Base-by-base conservation (phyloP, 2,329 filamentous ascomycete species). In the Neonectria coccinea region DNA sequence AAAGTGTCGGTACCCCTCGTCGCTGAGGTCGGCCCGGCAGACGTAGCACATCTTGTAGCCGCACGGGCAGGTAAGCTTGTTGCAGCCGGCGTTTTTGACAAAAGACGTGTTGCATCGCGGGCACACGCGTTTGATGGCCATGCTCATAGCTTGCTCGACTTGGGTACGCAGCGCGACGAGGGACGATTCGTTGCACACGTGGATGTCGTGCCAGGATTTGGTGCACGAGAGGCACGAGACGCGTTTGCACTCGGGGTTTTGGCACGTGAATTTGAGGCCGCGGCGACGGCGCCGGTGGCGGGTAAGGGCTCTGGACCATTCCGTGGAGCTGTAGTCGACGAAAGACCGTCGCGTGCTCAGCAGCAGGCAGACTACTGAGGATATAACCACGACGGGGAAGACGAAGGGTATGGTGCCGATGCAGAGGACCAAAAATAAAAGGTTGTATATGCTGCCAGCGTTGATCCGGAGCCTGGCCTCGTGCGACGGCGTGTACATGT, bases 11-110 rank as follows among this genome's bases (percentile, higher is more conserved):
- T 99, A 98, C 1, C 95, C 94, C 76, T 94, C 91, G 54, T 87
- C 82, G 60, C 84, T 82, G 51, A 91, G 88, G 73, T 93, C 90
- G 70, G 91, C 91, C 44, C 96, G 92, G 79, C 96, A 99, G 51
- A 98, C 89, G 75, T 99, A 99, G 78, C 96, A 99, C 95, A 98
- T 98, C 72, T 92, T 91, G 80, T 98, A 98, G 9, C 96, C 96
- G 79, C 96, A 99, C 16, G 94, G 90, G 76, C 96, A 98, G 6
- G 93, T 95, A 44, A 99, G 86, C 81, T 98, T 98, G 83, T 99
- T 99, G 86, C 96, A 99, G 73, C 96, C 96, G 27, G 91, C 90
- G 7, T 89, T 91, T 79, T 98, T 98, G 80, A 99, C 92, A 77
- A 98, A 98, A 16, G 91, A 92, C 10, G 94, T 92, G 71, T 92